A percentile compares a stretch with the other conserved stretches of the same genome.
Conservation (phyloP, 441 rosid species). For the Populus hybrid region DNA sequence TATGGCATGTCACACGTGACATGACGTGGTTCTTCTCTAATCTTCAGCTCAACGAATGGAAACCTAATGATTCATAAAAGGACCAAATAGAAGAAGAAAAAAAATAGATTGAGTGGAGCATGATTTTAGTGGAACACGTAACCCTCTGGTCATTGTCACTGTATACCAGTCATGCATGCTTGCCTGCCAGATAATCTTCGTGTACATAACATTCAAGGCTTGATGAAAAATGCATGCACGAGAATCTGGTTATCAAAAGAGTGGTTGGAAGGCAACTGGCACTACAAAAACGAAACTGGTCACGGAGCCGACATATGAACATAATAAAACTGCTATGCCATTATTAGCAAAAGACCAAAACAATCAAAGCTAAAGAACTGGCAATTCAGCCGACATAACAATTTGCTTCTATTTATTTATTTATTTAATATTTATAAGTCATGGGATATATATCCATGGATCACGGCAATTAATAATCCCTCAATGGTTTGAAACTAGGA, state of each 20-base stretch:
- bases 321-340: not conserved
- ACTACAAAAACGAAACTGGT: not conserved
- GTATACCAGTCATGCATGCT: not conserved
- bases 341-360: not conserved
- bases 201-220: too few relatives aligned
- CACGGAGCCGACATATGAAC: not conserved
- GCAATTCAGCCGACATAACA: not conserved
- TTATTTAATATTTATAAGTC: too few relatives aligned
- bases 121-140: not conserved
- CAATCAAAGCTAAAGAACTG: not conserved
- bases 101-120: not conserved
- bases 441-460: not conserved
- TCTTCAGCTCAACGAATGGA: not conserved
- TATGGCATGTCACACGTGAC: not conserved
- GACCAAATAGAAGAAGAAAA: too few relatives aligned
- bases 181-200: not conserved
- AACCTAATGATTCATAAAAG: not conserved
- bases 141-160: not conserved
- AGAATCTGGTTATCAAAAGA: not conserved
- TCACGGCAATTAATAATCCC: too few relatives aligned
- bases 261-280: not conserved
- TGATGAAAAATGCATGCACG: too few relatives aligned
- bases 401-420: too few relatives aligned
- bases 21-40: too few relatives aligned
- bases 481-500: too few relatives aligned